Evolutionary conservation across 345 rosid species (phyloP), one percentile per base, ranked within the genome.

Genomic region (Populus simonii): DNA sequence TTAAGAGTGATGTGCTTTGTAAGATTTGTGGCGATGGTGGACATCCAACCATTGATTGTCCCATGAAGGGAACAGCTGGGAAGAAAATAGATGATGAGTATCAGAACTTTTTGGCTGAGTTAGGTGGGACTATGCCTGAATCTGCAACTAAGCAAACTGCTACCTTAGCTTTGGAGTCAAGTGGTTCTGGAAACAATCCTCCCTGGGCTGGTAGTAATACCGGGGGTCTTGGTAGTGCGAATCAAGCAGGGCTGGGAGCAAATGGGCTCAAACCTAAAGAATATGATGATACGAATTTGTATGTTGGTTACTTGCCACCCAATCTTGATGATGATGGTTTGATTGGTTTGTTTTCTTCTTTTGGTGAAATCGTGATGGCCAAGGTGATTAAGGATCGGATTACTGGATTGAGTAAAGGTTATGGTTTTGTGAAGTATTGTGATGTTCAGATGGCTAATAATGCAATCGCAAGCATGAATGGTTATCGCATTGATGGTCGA

Each of bases 11-110:
- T 81, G 99, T 96, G 71, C 97, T 91, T 74, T 94, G 99, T 80
- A 94, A 94, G 90, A 94, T 92, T n/a, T 94, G 99, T 75, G 92
- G 98, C 85, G 99, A 96, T 86, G 97, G 93, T 78, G 98, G 99
- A 66, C 99, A 96, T 72, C 99, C 99, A 8, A 96, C 98, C 1
- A 96, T 94, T 68, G 98, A 96, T 87, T 96, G 99, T 77, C 99
- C 97, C 2, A 87, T 94, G 78, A 96, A 96, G 88, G 97, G 97
- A 74, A 87, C 98, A 13, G 86, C 88, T 0, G 96, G 99, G 63
- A 94, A 96, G 92, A 96, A 91, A 80, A 96, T 92, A 98, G 99
- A 96, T 86, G 99, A 96, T 73, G 98, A 96, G 74, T 96, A 96
- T 83, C 99, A 88, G 87, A 96, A 90, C 78, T 94, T 96, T 84